phyloP scores from a whole-genome alignment of 2,329 filamentous ascomycete species.

The Zasmidium cellare region DNA sequence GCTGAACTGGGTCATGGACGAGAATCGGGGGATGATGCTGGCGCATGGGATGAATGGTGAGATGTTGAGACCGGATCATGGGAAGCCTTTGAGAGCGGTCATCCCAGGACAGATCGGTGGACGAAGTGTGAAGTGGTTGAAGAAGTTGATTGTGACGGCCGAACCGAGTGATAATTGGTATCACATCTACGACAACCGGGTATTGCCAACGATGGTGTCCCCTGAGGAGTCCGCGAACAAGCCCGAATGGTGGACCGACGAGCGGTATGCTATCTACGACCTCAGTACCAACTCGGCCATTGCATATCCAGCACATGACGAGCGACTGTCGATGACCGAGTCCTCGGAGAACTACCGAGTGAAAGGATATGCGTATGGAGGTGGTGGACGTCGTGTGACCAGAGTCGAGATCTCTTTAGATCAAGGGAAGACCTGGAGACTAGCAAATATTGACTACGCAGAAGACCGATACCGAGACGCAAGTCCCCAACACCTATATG shows the following conservation, averaged over 20 bases:
- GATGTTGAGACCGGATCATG: slow-evolving; percentile 76
- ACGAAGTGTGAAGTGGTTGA: slow-evolving; percentile 90
- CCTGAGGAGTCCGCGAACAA: slow-evolving; percentile 77
- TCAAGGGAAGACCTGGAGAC: slow-evolving; percentile 74
- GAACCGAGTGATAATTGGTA: slow-evolving; percentile 90
- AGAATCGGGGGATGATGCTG: slow-evolving; percentile 79
- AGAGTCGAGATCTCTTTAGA: slow-evolving; percentile 82
- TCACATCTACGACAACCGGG: slow-evolving; percentile 89
- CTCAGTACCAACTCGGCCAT: slow-evolving; percentile 83
- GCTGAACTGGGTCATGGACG: slow-evolving; percentile 83
- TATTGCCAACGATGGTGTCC: slow-evolving; percentile 81
- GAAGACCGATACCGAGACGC: slow-evolving; percentile 79
- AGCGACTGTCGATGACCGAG: slow-evolving; percentile 57
- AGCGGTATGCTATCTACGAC: slow-evolving; percentile 90
- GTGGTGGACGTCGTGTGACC: slow-evolving; percentile 80
- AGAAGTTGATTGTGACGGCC: slow-evolving; percentile 73
- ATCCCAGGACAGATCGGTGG: slow-evolving; percentile 92
- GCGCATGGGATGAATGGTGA: slow-evolving; percentile 92
- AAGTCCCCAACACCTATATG: slow-evolving; percentile 66
- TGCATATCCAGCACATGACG: slow-evolving; percentile 76
- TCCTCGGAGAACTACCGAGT: slow-evolving; percentile 60
- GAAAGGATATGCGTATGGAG: slow-evolving; percentile 83
- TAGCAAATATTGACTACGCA: slow-evolving; percentile 76
- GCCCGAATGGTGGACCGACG: slow-evolving; percentile 79
- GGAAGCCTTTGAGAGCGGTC: slow-evolving; percentile 76